Evolutionary conservation across 1,284 basidiomycete species (phyloP).

Genomic region (Cystobasidium sp.): DNA sequence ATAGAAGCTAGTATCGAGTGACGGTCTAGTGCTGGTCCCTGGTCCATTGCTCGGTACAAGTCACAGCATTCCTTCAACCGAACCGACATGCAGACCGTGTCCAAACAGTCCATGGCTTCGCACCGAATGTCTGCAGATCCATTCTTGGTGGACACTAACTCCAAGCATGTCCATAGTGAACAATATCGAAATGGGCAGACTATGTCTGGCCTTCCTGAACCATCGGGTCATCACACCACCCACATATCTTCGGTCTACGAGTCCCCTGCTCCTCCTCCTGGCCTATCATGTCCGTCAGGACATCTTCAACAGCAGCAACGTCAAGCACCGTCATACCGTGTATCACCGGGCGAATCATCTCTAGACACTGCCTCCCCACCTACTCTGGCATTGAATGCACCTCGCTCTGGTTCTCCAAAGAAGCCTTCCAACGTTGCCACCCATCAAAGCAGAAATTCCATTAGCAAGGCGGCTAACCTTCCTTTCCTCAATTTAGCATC

Average conservation of each 20-base stretch:
- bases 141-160: background rate
- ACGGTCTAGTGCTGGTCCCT: background rate
- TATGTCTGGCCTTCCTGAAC: background rate
- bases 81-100: background rate
- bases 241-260: background rate
- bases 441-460: conserved; percentile 8
- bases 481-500: conserved; percentile 31
- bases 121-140: conserved; percentile 6
- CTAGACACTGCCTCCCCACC: background rate
- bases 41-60: background rate
- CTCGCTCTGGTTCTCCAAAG: conserved; percentile 11
- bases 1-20: too few relatives aligned
- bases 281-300: background rate
- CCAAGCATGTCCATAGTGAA: background rate
- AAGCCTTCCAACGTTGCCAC: background rate
- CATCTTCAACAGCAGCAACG: background rate
- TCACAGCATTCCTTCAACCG: background rate
- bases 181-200: background rate
- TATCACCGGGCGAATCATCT: background rate
- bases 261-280: conserved; percentile 6
- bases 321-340: background rate
- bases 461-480: conserved; percentile 8
- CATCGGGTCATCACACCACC: background rate
- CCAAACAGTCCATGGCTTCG: conserved; percentile 1
- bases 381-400: background rate